phyloP scores from a whole-genome alignment of 164 flowering plant genomes.

The Piper betle region DNA sequence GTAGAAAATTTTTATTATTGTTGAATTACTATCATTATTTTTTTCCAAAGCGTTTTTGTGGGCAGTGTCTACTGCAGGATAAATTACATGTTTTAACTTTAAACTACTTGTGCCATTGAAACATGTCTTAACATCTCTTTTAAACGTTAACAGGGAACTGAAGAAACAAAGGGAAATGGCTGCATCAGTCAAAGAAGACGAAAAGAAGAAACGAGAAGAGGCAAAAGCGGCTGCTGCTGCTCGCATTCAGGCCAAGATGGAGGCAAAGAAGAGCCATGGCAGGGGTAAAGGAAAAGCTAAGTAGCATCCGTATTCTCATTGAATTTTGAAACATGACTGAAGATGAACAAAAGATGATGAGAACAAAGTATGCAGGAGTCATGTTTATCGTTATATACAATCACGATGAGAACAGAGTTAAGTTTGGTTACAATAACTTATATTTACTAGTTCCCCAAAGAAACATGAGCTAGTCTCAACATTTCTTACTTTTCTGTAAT shows the following conservation, averaged over 20 bases:
- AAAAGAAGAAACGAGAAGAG: conserved; percentile 84
- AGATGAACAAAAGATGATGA: background rate
- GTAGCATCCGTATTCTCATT: conserved; percentile 8
- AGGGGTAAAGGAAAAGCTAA: conserved; percentile 81
- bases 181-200: conserved; percentile 82
- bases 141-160: conserved; percentile 46
- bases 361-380: background rate
- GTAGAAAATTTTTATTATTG: no score
- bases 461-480: background rate
- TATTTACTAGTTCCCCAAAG: background rate
- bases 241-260: conserved; percentile 78
- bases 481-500: background rate
- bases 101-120: background rate
- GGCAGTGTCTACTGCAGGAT: no score
- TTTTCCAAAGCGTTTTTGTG: no score
- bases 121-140: background rate
- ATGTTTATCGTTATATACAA: background rate
- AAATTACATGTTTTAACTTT: no score
- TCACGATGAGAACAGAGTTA: background rate
- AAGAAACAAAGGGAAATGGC: conserved; percentile 89
- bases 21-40: no score
- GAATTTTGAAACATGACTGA: no score
- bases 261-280: conserved; percentile 69
- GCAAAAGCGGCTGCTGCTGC: conserved; percentile 98
- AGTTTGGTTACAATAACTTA: no score